Base-by-base conservation (phyloP, 2,329 filamentous ascomycete genomes). In the Coniella lustricola region DNA sequence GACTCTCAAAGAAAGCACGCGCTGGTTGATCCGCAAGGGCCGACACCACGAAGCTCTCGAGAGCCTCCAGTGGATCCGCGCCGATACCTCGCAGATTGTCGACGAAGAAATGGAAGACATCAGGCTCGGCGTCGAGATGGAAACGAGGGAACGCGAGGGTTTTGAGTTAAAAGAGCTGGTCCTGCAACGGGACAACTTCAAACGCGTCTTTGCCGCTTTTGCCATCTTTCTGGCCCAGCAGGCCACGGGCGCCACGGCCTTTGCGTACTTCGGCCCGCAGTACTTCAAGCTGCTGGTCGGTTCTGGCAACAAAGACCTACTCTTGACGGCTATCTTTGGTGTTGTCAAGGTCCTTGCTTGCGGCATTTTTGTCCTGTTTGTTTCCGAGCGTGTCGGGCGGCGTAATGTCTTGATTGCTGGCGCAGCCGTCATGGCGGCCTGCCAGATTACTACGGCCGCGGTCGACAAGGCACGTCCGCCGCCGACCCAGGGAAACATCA, bases 241-340 rank as follows among this genome's bases (percentile, higher is more conserved):
- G 50, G 72, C 74, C 3, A 78, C 74, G 1, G 75, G 74, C 2
- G 73, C 74, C 5, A 77, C 74, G 0, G 74, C 75, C 0, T 69
- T 77, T 54, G 74, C 74, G 12, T 76, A 76, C 59, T 77, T 75
- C 46, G 73, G 72, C 0, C 74, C 75, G 4, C 74, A 79, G 55
- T 77, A 76, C 59, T 77, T 78, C 58, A 68, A 68, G 17, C 61
- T 76, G 0, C 66, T 77, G 7, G 71, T 76, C 13, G 72, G 71
- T 12, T 57, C 62, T n/a, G 68, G 66, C 1, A 65, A 71, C 38
- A 62, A 65, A 32, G 67, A 67, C 37, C 64, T 78, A 4, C 58
- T 78, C 1, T 57, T 79, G 7, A 76, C 73, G 0, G 74, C 71
- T 3, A 72, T 77, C 46, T 78, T 77, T 54, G 75, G 74, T 12